These are phyloP conservation scores for Saccharomycopsis sp. DNA, from an alignment of 805 yeast genomes.

Conservation along the genomic window DNA sequence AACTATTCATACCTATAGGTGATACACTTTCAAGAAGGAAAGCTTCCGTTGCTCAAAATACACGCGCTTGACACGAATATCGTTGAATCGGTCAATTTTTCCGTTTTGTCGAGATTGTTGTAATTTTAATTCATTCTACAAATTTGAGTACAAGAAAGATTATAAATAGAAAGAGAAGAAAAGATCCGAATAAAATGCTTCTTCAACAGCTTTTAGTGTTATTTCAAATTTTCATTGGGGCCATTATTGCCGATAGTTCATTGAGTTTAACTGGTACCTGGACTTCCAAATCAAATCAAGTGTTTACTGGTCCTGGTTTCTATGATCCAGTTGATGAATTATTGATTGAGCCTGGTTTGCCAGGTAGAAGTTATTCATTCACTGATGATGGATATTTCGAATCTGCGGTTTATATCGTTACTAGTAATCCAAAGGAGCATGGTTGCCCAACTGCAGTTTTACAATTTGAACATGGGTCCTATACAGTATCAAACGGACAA, in stretches of 20 bases:
- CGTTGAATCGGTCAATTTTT: too few species aligned
- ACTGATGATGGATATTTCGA: constrained; percentile 89
- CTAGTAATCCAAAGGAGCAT: constrained; percentile 65
- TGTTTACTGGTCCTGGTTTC: constrained; percentile 94
- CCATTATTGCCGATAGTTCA: neutral
- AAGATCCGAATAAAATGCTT: too few species aligned
- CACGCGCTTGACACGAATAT: too few species aligned
- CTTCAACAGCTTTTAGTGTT: too few species aligned
- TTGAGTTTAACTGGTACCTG: constrained; percentile 72
- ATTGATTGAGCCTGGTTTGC: constrained; percentile 88
- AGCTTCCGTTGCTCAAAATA: too few species aligned
- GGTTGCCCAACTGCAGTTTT: constrained; percentile 78
- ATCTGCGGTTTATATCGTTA: constrained; percentile 78
- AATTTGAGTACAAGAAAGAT: too few species aligned
- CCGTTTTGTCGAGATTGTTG: too few species aligned
- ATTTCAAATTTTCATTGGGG: too few species aligned
- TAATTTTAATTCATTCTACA: too few species aligned
- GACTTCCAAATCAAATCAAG: constrained; percentile 89
- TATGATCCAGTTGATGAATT: constrained; percentile 95
- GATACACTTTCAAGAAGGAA: too few species aligned
- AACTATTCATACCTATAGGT: too few species aligned
- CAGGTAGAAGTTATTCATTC: constrained; percentile 90
- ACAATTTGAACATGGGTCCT: constrained; percentile 86
- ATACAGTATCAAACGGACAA: constrained; percentile 58
- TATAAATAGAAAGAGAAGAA: too few species aligned